Percentiles rank a stretch among this genome's conserved stretches.
These are phyloP conservation scores for Sporothrix luriei DNA, from an alignment of 2,329 filamentous ascomycete species.

Conservation along the genomic window DNA sequence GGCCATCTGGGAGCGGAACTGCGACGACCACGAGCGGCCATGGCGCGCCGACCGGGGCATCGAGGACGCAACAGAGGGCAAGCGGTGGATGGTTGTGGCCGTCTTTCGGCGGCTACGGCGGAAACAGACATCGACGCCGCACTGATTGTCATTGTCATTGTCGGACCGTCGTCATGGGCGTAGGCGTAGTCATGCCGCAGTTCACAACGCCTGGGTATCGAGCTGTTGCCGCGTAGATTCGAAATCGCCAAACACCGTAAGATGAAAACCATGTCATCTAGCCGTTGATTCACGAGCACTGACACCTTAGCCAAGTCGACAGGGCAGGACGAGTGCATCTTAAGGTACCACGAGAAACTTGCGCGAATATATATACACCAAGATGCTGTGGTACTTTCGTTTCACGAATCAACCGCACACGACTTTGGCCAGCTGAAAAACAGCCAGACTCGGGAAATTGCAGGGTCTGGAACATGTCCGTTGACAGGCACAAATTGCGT, in stretches of 20 bases:
- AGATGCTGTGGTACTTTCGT: neutral
- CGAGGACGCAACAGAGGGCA: slow-evolving; percentile 64
- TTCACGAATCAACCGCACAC: neutral
- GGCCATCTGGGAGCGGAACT: slow-evolving; percentile 69
- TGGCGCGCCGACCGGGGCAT: slow-evolving; percentile 63
- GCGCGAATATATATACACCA: neutral
- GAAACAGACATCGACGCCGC: neutral
- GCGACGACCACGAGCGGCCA: slow-evolving; percentile 61
- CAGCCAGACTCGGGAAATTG: neutral
- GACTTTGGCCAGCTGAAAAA: slow-evolving; percentile 11
- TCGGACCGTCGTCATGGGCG: too few relatives aligned
- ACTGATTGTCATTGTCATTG: too few relatives aligned
- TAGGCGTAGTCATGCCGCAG: neutral
- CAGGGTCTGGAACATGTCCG: neutral
- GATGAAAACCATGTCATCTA: neutral
- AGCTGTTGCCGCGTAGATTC: neutral
- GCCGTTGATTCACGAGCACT: neutral
- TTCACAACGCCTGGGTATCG: neutral
- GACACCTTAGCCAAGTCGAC: neutral
- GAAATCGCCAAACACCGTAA: neutral
- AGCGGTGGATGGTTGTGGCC: slow-evolving; percentile 70
- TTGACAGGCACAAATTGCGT: neutral
- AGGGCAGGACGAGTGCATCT: neutral
- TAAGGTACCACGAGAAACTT: too few relatives aligned
- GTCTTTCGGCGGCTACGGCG: slow-evolving; percentile 44